Conservation (phyloP, 2,329 filamentous ascomycete species). For the Verticillium dahliae region DNA sequence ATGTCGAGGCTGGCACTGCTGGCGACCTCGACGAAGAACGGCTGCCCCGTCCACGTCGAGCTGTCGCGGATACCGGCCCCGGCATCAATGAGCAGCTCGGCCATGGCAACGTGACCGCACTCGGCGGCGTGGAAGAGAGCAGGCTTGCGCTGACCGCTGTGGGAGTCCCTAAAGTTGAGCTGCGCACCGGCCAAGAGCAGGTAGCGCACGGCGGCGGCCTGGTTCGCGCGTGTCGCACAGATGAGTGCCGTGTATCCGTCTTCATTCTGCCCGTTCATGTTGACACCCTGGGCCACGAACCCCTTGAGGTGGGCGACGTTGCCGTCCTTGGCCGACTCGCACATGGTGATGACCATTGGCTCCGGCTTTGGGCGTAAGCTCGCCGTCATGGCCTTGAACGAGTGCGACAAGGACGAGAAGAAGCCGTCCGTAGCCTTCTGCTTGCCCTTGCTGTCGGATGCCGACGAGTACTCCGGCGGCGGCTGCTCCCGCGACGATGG, state of each 20-base stretch:
- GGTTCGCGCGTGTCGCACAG: constrained; percentile 24
- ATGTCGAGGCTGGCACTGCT: constrained; percentile 7
- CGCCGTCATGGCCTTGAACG: constrained; percentile 27
- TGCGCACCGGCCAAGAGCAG: constrained; percentile 25
- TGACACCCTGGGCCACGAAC: constrained; percentile 25
- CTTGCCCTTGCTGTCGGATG: constrained; percentile 5
- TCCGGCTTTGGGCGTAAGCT: constrained; percentile 25
- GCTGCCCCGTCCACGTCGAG: constrained; percentile 18
- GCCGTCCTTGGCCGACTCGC: constrained; percentile 24
- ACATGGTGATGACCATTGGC: constrained; percentile 28
- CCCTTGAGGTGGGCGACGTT: constrained; percentile 25
- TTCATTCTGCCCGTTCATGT: constrained; percentile 28
- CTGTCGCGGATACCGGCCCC: constrained; percentile 21
- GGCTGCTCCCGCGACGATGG: background rate
- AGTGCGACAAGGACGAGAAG: constrained; percentile 22
- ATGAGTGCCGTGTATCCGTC: constrained; percentile 25
- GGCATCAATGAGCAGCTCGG: constrained; percentile 12
- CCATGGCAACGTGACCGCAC: constrained; percentile 6
- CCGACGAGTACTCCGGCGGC: background rate
- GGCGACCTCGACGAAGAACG: constrained; percentile 18
- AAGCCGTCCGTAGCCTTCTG: constrained; percentile 7
- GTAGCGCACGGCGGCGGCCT: constrained; percentile 21
- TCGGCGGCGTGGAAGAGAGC: constrained; percentile 16
- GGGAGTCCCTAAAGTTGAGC: constrained; percentile 9
- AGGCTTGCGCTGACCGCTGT: constrained; percentile 11